Conservation (phyloP, 164 flowering plant species). For the Aristolochia fimbriata region DNA sequence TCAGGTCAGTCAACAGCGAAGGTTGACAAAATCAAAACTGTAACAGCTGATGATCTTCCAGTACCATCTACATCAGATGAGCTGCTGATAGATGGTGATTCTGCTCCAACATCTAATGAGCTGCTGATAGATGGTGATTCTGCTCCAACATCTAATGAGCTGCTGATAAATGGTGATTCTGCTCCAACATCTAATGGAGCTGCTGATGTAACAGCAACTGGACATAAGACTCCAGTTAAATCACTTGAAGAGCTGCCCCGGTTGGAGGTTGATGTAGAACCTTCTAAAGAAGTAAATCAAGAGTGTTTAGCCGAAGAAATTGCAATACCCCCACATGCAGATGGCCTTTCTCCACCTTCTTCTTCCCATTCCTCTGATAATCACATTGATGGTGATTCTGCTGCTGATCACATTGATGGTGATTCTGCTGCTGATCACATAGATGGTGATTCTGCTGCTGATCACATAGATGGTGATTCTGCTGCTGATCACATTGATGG, state of each 20-base stretch:
- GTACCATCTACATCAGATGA: not conserved
- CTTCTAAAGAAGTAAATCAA: too few relatives aligned
- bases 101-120: too few relatives aligned
- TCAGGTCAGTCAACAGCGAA: not conserved
- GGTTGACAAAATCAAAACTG: not conserved
- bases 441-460: not conserved
- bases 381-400: not conserved
- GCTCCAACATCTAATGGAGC: slow-evolving; percentile 1
- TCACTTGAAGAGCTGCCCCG: slow-evolving; percentile 3
- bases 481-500: slow-evolving; percentile 3
- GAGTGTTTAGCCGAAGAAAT: not conserved
- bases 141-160: not conserved
- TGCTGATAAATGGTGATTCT: not conserved
- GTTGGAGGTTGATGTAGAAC: too few relatives aligned
- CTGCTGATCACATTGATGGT: slow-evolving; percentile 3
- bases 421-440: slow-evolving; percentile 4
- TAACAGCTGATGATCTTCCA: not conserved
- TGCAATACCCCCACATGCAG: not conserved
- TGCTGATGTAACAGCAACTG: slow-evolving; percentile 5
- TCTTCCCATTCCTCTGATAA: not conserved
- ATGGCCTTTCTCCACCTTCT: not conserved
- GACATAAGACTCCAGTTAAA: slow-evolving; percentile 3
- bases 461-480: not conserved
- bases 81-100: too few relatives aligned
- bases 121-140: too few relatives aligned